Evolutionary conservation across 169 alveolate genomes (phyloP), one percentile per base, ranked within the genome.

Genomic region (Plasmodium berghei): DNA sequence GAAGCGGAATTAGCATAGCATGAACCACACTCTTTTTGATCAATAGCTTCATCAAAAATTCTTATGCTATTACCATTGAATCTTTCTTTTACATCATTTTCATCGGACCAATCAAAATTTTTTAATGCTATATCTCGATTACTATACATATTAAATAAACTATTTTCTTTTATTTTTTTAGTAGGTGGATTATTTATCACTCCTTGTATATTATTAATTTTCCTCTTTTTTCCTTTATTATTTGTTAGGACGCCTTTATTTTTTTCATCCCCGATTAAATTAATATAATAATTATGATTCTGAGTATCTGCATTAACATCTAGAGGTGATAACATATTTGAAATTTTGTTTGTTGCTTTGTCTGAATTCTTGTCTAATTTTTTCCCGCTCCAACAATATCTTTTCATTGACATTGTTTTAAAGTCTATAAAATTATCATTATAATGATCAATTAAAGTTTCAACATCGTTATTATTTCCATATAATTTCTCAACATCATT

Each of bases 1-100:
- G 72, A 20, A 66, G 90, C 73, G 20, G 90, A 83, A 64, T 83
- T 83, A 6, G 90, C 90, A 42, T 83, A 83, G 14, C 90, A 83
- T 3, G 90, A 83, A 16, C 90, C 90, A 56, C 90, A 83, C 49
- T 49, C 62, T 52, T 54, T 83, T 61, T 83, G 90, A 61, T 83
- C 83, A 5, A 83, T 83, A 14, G 85, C 85, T 12, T 83, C 83
- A 56, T 83, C 90, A 16, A 83, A 22, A 28, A 83, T 61, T 83
- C 69, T 83, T 42, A 83, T 54, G 26, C 10, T 67, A 10, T 6
- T 40, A 16, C 90, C 83, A 28, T 58, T 40, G 20, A 83, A 62
- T 83, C 90, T 67, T 28, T 34, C 55, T 48, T 62, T 66, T 72
- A 83, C 72, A 56, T 83, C 90, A 28, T 42, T 62, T 83, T 83